Evolutionary conservation across 2,329 filamentous ascomycete genomes (phyloP).

Genomic region (Microsporum ferrugineum): DNA sequence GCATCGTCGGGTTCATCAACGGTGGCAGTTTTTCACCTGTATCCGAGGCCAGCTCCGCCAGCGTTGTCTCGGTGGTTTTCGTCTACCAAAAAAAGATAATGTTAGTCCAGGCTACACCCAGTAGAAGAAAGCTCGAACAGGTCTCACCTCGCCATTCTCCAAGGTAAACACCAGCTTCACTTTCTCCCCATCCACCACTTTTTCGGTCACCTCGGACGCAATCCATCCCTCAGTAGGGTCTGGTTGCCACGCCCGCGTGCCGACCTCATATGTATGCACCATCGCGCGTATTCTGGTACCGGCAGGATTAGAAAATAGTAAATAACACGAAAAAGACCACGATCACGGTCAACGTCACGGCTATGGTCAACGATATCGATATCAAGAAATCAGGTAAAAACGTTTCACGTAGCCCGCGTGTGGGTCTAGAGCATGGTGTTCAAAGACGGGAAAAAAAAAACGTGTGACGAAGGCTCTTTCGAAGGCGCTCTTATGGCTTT

Average conservation of each 20-base stretch:
- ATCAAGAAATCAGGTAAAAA: not conserved
- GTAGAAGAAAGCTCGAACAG: conserved; percentile 1
- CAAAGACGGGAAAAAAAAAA: not conserved
- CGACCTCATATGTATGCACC: conserved; percentile 92
- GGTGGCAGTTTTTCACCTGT: conserved; percentile 73
- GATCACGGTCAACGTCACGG: conserved; percentile 4
- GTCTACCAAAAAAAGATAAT: conserved; percentile 40
- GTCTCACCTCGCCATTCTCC: conserved; percentile 77
- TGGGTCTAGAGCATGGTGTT: conserved; percentile 2
- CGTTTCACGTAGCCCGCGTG: not conserved
- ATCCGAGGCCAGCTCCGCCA: conserved; percentile 63
- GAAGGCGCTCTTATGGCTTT: not conserved
- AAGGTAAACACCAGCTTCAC: conserved; percentile 78
- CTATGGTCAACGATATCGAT: conserved; percentile 2
- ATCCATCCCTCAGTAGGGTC: conserved; percentile 95
- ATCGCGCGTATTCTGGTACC: conserved; percentile 39
- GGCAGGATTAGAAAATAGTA: not conserved
- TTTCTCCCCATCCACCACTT: conserved; percentile 72
- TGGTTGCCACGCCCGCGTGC: conserved; percentile 96
- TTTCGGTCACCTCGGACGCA: conserved; percentile 84
- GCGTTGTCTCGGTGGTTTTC: conserved; percentile 66
- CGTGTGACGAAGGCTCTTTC: not conserved
- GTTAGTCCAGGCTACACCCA: conserved; percentile 6
- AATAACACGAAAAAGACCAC: not conserved
- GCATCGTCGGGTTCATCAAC: conserved; percentile 94